Base-by-base conservation (phyloP, 352 stramenopile species). In the Phytophthora kernoviae region DNA sequence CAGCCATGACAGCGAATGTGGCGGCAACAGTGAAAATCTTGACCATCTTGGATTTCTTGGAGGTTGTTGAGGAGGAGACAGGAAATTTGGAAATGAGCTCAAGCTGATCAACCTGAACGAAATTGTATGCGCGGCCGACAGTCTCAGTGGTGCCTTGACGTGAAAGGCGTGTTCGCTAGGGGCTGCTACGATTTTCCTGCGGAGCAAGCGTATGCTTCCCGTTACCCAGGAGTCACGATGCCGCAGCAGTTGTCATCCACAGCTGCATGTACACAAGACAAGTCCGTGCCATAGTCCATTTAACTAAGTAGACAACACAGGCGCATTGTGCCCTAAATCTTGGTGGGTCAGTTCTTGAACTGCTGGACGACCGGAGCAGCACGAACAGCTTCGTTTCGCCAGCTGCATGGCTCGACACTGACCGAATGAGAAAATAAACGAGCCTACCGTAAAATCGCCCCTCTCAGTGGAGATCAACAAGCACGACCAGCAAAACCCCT, bases 31-130 rank as follows among this genome's bases (percentile, higher is more conserved):
- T 15, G 45, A 70, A 46, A 26, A 57, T 8, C 39, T 70, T 70
- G 60, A 58, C 26, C 65, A 70, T 70, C 36, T 62, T 55, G 54
- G 32, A 20, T 37, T 34, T 43, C 15, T 24, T 24, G 6, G 17
- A 61, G 33, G 21, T 21, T 8, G 34, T 40, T 48, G 37, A 45
- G 45, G 54, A 20, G 17, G 4, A 48, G 27, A 18, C 22, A 42
- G 54, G 36, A 54, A 12, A 42, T 43, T 49, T 49, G 34, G 9
- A 41, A 62, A 48, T 62, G 54, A 62, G 17, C 44, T 40, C 10
- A 18, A 18, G 33, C 33, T 2, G 33, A 14, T 4, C 11, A 18
- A 40, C 11, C 9, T 5, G 9, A 2, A 40, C 33, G 33, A 40
- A 2, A 40, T 40, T 14, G 15, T 14, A 30, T 7, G 24, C 24